These are phyloP conservation scores for Lantana camara DNA, from an alignment of 257 asterid genomes.

Conservation along the genomic window DNA sequence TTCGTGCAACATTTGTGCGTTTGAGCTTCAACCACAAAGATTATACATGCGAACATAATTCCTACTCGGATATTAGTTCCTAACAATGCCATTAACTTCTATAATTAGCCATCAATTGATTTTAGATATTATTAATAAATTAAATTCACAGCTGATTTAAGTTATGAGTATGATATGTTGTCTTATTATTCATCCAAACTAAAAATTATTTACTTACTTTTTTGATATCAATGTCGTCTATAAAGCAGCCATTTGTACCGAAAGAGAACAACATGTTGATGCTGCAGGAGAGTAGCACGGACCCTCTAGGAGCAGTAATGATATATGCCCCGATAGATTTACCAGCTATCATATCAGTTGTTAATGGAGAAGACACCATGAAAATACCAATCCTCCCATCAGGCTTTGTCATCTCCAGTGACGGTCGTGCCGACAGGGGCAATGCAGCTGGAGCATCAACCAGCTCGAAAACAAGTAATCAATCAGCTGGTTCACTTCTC, in stretches of 20 bases:
- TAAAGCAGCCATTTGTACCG: conserved; percentile 46
- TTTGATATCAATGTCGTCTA: background rate
- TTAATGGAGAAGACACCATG: conserved; percentile 42
- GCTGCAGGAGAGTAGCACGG: conserved; percentile 66
- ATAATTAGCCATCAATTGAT: background rate
- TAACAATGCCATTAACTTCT: too few relatives aligned
- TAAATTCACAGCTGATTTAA: background rate
- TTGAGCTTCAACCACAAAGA: background rate
- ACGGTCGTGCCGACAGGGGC: conserved; percentile 37
- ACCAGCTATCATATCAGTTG: conserved; percentile 30
- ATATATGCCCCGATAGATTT: conserved; percentile 55
- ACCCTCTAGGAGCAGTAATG: conserved; percentile 48
- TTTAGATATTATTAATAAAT: background rate
- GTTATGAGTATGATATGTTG: background rate
- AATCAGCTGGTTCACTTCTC: conserved; percentile 48
- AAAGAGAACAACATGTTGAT: conserved; percentile 49
- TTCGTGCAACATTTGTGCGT: too few relatives aligned
- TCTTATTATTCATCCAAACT: background rate
- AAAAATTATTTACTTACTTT: background rate
- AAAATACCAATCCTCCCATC: conserved; percentile 58
- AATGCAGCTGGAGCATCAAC: conserved; percentile 25
- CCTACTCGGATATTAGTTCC: background rate
- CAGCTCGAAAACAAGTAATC: conserved; percentile 13
- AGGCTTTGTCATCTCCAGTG: conserved; percentile 60
- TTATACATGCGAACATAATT: background rate